A percentile compares a stretch with the other conserved stretches of the same genome.
Evolutionary conservation across 2,329 filamentous ascomycete species (phyloP).

Genomic region (Talaromyces piceae): DNA sequence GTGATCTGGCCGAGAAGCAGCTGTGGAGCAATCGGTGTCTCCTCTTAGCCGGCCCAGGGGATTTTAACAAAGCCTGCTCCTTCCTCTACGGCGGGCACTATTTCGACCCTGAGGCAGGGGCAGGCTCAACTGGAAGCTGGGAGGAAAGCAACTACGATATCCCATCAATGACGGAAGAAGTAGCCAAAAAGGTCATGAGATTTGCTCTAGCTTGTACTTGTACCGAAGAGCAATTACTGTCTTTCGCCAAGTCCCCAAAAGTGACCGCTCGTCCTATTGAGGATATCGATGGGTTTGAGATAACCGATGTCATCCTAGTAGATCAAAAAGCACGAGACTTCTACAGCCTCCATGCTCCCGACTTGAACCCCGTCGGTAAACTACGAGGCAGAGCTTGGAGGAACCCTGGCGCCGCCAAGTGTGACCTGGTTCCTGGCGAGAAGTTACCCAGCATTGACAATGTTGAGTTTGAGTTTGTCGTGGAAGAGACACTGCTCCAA

Average conservation of each 20-base stretch:
- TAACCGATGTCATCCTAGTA: constrained; percentile 47
- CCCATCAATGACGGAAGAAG: constrained; percentile 37
- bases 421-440: constrained; percentile 32
- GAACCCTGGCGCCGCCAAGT: constrained; percentile 32
- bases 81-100: constrained; percentile 57
- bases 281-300: constrained; percentile 53
- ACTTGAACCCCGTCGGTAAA: constrained; percentile 47
- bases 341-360: constrained; percentile 36
- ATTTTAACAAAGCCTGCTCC: constrained; percentile 71
- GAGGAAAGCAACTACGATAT: constrained; percentile 20
- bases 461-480: constrained; percentile 49
- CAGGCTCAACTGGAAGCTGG: constrained; percentile 26
- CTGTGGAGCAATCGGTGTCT: constrained; percentile 53
- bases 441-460: constrained; percentile 13
- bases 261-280: constrained; percentile 32
- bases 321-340: constrained; percentile 40
- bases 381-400: constrained; percentile 46
- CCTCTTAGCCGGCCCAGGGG: constrained; percentile 55
- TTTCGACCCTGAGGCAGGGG: constrained; percentile 29
- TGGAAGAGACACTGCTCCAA: constrained; percentile 57
- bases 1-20: constrained; percentile 59
- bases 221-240: constrained; percentile 27
- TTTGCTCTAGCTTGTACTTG: constrained; percentile 45
- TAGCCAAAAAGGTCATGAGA: constrained; percentile 45
- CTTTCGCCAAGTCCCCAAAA: constrained; percentile 32